Evolutionary conservation across 805 yeast genomes (phyloP).

Genomic region (Candida orba): DNA sequence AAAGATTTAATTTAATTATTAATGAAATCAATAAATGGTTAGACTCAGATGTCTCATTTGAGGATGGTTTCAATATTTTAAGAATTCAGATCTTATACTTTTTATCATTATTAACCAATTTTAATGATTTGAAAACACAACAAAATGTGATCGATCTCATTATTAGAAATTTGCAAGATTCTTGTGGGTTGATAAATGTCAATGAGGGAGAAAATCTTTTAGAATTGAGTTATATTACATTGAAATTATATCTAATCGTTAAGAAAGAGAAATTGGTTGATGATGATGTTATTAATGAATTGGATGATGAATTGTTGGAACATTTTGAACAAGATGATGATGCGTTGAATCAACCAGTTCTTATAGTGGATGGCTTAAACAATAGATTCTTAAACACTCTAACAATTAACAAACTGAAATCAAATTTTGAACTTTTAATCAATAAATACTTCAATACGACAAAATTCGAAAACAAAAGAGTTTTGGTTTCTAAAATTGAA

Average conservation of each 20-base stretch:
- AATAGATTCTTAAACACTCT: constrained; percentile 25
- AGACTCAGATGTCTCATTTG: constrained; percentile 56
- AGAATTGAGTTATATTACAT: constrained; percentile 40
- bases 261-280: constrained; percentile 19
- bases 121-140: not conserved
- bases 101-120: constrained; percentile 27
- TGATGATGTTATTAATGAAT: constrained; percentile 30
- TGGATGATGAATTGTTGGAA: constrained; percentile 34
- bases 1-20: constrained; percentile 57
- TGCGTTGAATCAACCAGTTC: constrained; percentile 25
- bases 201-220: constrained; percentile 28
- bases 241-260: constrained; percentile 35
- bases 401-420: constrained; percentile 26
- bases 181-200: constrained; percentile 34
- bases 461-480: constrained; percentile 35
- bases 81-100: constrained; percentile 47
- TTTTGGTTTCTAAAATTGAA: constrained; percentile 33
- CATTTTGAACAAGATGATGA: constrained; percentile 25
- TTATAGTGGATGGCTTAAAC: constrained; percentile 31
- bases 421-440: constrained; percentile 31
- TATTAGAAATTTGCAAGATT: constrained; percentile 33
- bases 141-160: constrained; percentile 31
- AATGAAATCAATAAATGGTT: constrained; percentile 49
- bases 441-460: constrained; percentile 22
- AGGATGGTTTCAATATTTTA: constrained; percentile 40